Evolutionary conservation across 495 filamentous ascomycete species (phyloP).

Genomic region (Symbiotaphrina buchneri): DNA sequence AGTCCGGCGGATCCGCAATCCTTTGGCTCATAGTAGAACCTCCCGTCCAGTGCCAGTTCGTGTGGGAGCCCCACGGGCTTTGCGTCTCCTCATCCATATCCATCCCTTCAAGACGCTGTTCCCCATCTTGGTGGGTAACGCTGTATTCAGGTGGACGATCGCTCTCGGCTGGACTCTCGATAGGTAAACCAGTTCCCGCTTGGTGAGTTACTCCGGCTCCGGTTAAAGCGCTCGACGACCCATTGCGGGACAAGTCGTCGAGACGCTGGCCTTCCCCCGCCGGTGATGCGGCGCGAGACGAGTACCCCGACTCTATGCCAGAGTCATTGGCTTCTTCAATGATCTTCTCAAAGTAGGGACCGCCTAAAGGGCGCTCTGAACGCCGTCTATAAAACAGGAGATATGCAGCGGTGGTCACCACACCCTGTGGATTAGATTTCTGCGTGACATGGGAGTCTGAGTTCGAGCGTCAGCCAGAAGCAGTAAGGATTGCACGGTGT

Average conservation of each 20-base stretch:
- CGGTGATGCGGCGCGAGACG: conserved; percentile 23
- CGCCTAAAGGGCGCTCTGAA: conserved; percentile 51
- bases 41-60: conserved; percentile 1
- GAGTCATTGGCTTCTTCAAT: conserved; percentile 30
- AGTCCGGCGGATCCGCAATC: not conserved
- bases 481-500: not conserved
- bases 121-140: not conserved
- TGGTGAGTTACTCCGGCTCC: conserved; percentile 54
- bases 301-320: conserved; percentile 17
- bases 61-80: not conserved
- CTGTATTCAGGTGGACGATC: conserved; percentile 3
- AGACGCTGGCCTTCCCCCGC: conserved; percentile 70
- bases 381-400: conserved; percentile 90
- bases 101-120: not conserved
- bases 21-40: not conserved
- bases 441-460: conserved; percentile 44
- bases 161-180: not conserved
- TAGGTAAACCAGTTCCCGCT: conserved; percentile 26
- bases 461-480: too few species aligned
- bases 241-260: conserved; percentile 68
- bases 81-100: conserved; percentile 3
- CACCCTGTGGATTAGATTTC: conserved; percentile 23
- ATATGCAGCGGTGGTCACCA: conserved; percentile 57
- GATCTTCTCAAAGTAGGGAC: conserved; percentile 44
- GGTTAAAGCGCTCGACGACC: conserved; percentile 63